Evolutionary conservation across 2,329 filamentous ascomycete species (phyloP), one percentile per base, ranked within the genome.

Genomic region (Achaetomium macrosporum): DNA sequence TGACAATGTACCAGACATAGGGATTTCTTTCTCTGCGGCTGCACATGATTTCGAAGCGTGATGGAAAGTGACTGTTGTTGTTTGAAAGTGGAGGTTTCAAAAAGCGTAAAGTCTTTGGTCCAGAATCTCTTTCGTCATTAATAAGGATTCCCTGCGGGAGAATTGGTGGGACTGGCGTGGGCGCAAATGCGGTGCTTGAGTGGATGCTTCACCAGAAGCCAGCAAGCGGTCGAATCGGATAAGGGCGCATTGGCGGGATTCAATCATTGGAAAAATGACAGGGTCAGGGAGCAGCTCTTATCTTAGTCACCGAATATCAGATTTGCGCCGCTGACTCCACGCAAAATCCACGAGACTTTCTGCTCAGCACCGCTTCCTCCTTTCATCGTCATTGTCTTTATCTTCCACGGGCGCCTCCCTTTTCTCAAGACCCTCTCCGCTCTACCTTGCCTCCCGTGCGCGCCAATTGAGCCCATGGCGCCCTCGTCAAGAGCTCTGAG

Each of bases 401-500:
- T 25, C 31, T 30, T 42, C 19, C 25, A 7, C 15, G 11, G 37
- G 29, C 9, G 44, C n/a, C 13, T 41, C 49, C 29, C 37, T 31
- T 19, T 33, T 36, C 42, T 15, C 30, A 4, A 17, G 42, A 13
- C 19, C 20, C 30, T 25, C 16, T 47, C 39, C 17, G 25, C 43
- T 40, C 9, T 40, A 7, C 36, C 41, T 31, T n/a, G 13, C 42
- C 41, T 39, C 33, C 31, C 51, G 37, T 51, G 54, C 57, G 50
- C 54, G 17, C 25, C 44, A 41, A 54, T 47, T 54, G 42, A 52
- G 45, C 57, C 15, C 56, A 69, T 69, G 66, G 64, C 66, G 60
- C 63, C 68, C 45, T 60, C 67, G 43, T 61, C 66, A 45, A 61
- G 65, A 60, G 66, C 67, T 56, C 57, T 69, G 45, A 57, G 61